Base-by-base conservation (phyloP, 352 stramenopile species). In the Plasmopara viticola region DNA sequence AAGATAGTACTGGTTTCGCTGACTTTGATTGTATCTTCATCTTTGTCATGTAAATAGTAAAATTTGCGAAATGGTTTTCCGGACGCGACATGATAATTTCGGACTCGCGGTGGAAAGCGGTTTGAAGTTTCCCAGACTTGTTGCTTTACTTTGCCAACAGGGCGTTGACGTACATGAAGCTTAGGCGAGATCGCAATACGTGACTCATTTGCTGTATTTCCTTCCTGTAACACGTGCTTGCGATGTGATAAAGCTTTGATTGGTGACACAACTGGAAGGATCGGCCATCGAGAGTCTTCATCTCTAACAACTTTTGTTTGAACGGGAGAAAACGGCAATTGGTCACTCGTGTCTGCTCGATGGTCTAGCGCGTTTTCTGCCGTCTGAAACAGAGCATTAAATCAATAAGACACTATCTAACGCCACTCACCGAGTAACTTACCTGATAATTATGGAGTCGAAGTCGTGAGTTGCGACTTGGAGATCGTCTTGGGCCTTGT, bases 381-480 rank as follows among this genome's bases (percentile, higher is more conserved):
- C 7, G 10, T 8, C 31, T 35, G 10, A 35, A 35, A 5, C 31
- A 35, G 7, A 12, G 31, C 10, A 35, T 5, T 4, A 35, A 35
- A 12, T 35, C 10, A 35, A 8, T 35, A 5, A 12, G 31, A 49
- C 45, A 8, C 31, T 47, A 6, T 66, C 56, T 17, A 66, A 58
- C 10, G 43, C 66, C 31, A n/a, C 31, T 12, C 6, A 35, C 31
- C 6, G 31, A 25, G 20, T 25, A 35, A 35, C 31, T 35, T 71
- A 84, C 72, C 17, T 48, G 74, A 61, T 86, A 83, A 50, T 87
- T 87, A 45, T 86, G 77, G 9, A 83, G 59, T 41, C 75, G 67
- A 3, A 78, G 59, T 0, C 74, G 53, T 7, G 73, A 76, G 10
- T 85, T 75, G n/a, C 74, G 67, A 35, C 74, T 85, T 35, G 76